Evolutionary conservation across 148 eudicot genomes (phyloP).

Genomic region (Cornus florida): DNA sequence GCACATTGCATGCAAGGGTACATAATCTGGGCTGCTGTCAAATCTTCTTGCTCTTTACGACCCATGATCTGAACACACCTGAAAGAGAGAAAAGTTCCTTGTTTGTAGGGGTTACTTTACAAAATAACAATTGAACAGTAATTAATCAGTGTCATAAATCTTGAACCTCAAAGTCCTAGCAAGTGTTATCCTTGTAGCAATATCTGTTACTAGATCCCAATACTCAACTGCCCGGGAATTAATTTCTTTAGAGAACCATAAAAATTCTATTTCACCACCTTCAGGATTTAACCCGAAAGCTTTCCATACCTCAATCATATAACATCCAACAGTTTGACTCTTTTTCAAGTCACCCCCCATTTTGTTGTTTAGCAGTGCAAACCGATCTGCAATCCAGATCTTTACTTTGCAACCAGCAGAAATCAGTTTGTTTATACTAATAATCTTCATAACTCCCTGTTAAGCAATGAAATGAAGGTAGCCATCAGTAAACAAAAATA

Average conservation of each 20-base stretch:
- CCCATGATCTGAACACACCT: slow-evolving; percentile 94
- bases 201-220: slow-evolving; percentile 95
- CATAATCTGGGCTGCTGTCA: slow-evolving; percentile 78
- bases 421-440: slow-evolving; percentile 81
- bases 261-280: slow-evolving; percentile 72
- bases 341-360: slow-evolving; percentile 96
- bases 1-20: slow-evolving; percentile 99
- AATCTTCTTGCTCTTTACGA: slow-evolving; percentile 77
- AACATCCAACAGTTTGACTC: slow-evolving; percentile 75
- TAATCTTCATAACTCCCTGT: slow-evolving; percentile 92
- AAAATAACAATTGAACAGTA: not conserved
- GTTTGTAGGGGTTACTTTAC: not conserved
- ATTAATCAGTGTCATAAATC: not conserved
- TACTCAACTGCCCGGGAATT: slow-evolving; percentile 73
- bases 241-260: slow-evolving; percentile 84
- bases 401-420: slow-evolving; percentile 90
- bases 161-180: slow-evolving; percentile 63
- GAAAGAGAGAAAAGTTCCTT: slow-evolving; percentile 9
- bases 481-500: not conserved
- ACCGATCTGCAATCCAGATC: slow-evolving; percentile 97
- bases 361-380: slow-evolving; percentile 87
- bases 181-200: slow-evolving; percentile 75
- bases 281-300: slow-evolving; percentile 77
- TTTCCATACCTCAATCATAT: slow-evolving; percentile 93
- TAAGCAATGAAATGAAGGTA: slow-evolving; percentile 9